These are phyloP conservation scores for Arabidopsis suecica DNA, from an alignment of 345 rosid genomes.

Conservation along the genomic window DNA sequence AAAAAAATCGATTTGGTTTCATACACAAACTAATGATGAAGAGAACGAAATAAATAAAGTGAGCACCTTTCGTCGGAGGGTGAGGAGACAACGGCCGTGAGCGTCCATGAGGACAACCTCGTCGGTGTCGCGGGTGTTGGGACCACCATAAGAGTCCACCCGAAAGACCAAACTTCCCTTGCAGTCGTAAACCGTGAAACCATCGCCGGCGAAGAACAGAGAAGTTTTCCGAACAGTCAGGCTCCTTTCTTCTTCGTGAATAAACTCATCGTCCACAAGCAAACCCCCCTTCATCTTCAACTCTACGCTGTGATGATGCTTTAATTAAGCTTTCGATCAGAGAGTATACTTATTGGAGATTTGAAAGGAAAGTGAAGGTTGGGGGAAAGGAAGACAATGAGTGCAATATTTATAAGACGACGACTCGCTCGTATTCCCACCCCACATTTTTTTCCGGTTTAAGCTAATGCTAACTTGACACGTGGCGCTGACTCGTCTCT, in stretches of 20 bases:
- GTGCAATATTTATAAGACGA: conserved; percentile 38
- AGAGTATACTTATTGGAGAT: conserved; percentile 8
- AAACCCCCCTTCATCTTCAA: conserved; percentile 46
- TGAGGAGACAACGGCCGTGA: conserved; percentile 83
- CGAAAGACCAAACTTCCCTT: conserved; percentile 74
- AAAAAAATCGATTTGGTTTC: no score
- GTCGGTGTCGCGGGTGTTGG: conserved; percentile 61
- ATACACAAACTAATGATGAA: background rate
- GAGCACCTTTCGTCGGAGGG: conserved; percentile 80
- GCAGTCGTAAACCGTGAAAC: conserved; percentile 80
- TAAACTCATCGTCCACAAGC: conserved; percentile 58
- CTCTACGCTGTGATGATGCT: background rate
- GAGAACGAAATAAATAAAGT: background rate
- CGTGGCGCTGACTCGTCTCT: conserved; percentile 34
- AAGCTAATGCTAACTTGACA: conserved; percentile 8
- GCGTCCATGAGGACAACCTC: conserved; percentile 93
- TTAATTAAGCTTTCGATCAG: background rate
- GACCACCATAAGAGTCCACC: conserved; percentile 93
- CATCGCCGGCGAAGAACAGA: conserved; percentile 87
- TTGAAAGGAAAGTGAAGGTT: conserved; percentile 19
- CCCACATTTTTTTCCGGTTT: conserved; percentile 5
- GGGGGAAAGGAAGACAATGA: conserved; percentile 39
- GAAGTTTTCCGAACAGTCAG: conserved; percentile 85
- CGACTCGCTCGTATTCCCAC: conserved; percentile 7
- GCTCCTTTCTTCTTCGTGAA: conserved; percentile 58